A percentile compares a stretch with the other conserved stretches of the same genome.
Conservation (phyloP, 345 rosid species). For the Dipteronia dyeriana region DNA sequence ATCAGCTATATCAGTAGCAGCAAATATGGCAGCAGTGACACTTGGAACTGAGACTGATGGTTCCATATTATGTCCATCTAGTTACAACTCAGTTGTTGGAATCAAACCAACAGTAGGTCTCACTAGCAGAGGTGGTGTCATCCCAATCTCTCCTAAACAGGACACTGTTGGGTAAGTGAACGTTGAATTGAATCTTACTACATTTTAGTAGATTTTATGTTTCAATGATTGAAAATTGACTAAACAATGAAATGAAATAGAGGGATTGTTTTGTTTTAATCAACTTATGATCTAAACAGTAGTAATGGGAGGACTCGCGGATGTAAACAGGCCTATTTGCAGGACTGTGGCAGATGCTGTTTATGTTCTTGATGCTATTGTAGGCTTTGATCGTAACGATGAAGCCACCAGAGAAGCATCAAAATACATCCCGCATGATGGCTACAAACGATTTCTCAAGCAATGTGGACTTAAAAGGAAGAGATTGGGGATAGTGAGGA, state of each 20-base stretch:
- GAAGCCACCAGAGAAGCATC: slow-evolving; percentile 47
- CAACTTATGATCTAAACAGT: not conserved
- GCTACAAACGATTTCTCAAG: slow-evolving; percentile 54
- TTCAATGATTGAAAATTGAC: too few relatives aligned
- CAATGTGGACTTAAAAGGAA: slow-evolving; percentile 32
- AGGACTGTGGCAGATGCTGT: slow-evolving; percentile 65
- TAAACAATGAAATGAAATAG: too few relatives aligned
- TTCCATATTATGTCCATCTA: slow-evolving; percentile 28
- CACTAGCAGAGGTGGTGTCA: slow-evolving; percentile 31
- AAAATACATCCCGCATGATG: slow-evolving; percentile 49
- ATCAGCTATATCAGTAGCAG: slow-evolving; percentile 30
- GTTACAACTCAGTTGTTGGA: slow-evolving; percentile 30
- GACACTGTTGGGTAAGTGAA: slow-evolving; percentile 33
- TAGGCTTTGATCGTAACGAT: slow-evolving; percentile 50
- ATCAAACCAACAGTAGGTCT: slow-evolving; percentile 34
- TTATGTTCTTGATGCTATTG: slow-evolving; percentile 61
- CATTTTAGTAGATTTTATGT: too few relatives aligned
- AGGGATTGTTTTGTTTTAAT: not conserved
- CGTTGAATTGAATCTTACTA: too few relatives aligned
- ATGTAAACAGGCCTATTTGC: slow-evolving; percentile 49
- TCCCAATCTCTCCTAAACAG: slow-evolving; percentile 29
- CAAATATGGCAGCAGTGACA: slow-evolving; percentile 32
- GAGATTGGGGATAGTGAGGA: slow-evolving; percentile 33
- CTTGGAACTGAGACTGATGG: slow-evolving; percentile 27
- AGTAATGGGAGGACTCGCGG: not conserved